A percentile compares a stretch with the other conserved stretches of the same genome.
phyloP scores from a whole-genome alignment of 768 basidiomycete genomes.

The Termitomyces titanicus region DNA sequence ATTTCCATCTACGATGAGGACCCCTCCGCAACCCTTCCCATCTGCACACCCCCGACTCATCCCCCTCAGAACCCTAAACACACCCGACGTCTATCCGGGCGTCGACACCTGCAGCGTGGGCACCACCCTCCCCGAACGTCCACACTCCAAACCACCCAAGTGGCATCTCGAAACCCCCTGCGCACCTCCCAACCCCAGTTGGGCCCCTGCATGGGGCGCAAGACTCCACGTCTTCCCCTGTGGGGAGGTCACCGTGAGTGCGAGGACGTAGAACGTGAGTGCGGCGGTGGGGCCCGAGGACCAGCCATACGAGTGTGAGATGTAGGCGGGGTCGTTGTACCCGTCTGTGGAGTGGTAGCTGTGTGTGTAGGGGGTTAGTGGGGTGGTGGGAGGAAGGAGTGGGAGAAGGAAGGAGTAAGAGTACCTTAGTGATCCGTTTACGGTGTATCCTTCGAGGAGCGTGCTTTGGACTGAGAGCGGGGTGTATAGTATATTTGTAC shows the following conservation, averaged over 20 bases:
- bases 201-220: constrained; percentile 41
- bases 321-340: constrained; percentile 57
- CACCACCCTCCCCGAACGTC: constrained; percentile 15
- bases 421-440: constrained; percentile 52
- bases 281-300: constrained; percentile 55
- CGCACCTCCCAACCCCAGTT: constrained; percentile 29
- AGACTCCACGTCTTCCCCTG: constrained; percentile 47
- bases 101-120: constrained; percentile 23
- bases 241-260: constrained; percentile 43
- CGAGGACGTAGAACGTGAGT: constrained; percentile 53
- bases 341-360: constrained; percentile 53
- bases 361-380: not conserved
- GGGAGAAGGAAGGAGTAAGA: not conserved
- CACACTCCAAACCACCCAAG: constrained; percentile 53
- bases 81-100: constrained; percentile 24
- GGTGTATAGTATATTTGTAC: constrained; percentile 54
- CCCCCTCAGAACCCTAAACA: constrained; percentile 21
- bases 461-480: constrained; percentile 53
- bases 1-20: too few relatives aligned
- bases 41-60: constrained; percentile 22
- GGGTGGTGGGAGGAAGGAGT: too few relatives aligned
- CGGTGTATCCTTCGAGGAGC: constrained; percentile 55
- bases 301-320: constrained; percentile 59
- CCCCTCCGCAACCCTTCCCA: constrained; percentile 8
- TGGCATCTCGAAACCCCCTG: constrained; percentile 53